Conservation (phyloP, 768 basidiomycete species). For the Clavaria fumosa region DNA sequence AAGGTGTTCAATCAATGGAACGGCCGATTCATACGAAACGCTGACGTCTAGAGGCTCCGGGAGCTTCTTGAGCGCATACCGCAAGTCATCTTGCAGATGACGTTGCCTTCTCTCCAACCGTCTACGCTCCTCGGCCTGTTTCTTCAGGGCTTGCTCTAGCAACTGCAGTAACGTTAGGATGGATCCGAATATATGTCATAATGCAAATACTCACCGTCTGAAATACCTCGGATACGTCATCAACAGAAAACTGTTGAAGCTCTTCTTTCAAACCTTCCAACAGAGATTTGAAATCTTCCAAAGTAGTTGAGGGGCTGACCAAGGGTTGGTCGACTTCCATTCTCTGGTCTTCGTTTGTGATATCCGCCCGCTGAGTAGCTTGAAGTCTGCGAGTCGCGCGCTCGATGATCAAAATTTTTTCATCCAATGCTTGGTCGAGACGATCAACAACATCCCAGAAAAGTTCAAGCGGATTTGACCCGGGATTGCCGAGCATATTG, state of each 20-base stretch:
- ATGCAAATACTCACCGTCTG: constrained; percentile 34
- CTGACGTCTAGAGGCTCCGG: constrained; percentile 66
- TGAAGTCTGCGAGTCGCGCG: constrained; percentile 40
- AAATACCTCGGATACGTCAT: constrained; percentile 45
- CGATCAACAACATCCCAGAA: constrained; percentile 91
- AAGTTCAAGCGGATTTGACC: constrained; percentile 88
- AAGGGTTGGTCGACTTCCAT: constrained; percentile 23
- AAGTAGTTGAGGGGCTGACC: constrained; percentile 41
- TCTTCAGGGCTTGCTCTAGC: constrained; percentile 51
- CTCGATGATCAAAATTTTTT: constrained; percentile 56
- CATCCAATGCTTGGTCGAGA: constrained; percentile 74
- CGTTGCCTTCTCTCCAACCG: constrained; percentile 71
- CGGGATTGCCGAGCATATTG: constrained; percentile 79
- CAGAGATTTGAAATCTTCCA: constrained; percentile 44
- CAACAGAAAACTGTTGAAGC: constrained; percentile 30
- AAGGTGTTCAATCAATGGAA: constrained; percentile 67
- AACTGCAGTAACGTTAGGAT: constrained; percentile 31
- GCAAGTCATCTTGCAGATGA: constrained; percentile 86
- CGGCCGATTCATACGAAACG: constrained; percentile 64
- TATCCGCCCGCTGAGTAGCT: constrained; percentile 17
- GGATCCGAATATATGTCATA: background rate
- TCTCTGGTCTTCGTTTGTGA: constrained; percentile 14
- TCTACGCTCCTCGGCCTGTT: constrained; percentile 76
- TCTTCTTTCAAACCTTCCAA: constrained; percentile 40
- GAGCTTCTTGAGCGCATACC: constrained; percentile 88